Evolutionary conservation across 1,284 basidiomycete genomes (phyloP), one percentile per base, ranked within the genome.

Genomic region (Boletus semigastroideus): DNA sequence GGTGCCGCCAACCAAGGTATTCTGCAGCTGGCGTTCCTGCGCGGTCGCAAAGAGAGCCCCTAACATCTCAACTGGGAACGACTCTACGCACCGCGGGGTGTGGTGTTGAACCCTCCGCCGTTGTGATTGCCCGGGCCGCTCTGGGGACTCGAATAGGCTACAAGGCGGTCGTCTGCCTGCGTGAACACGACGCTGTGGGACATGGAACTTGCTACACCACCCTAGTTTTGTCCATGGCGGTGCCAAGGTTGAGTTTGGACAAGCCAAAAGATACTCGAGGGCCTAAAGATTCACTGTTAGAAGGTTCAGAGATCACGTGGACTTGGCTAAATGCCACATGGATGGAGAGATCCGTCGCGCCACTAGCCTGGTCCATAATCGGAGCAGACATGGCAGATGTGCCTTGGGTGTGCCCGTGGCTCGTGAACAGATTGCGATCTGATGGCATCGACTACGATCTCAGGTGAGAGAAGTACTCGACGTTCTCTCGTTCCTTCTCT

Each of bases 1-100:
- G 82, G 79, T 27, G 76, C 74, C 38, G 82, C 81, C 80, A 88
- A 87, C 14, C 87, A 45, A 95, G 74, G 63, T 93, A 97, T 64
- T 95, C 93, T 9, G 87, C 83, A 0, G 95, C 95, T 1, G 92
- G 89, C 2, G 93, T 96, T 11, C 92, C 92, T 2, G 85, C 81
- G 12, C 92, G 86, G 66, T 95, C 94, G 57, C 89, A 81, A 38
- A 90, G 74, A 38, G 90, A 87, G 7, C 84, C 82, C 37, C 81
- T 75, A 39, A 89, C 71, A n/a, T n/a, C n/a, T n/a, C n/a, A n/a
- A n/a, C 61, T 89, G 88, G 0, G 87, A 92, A 39, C 82, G 84
- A 70, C 85, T 90, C 49, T 82, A 82, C 58, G 82, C 79, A 1
- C 86, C 88, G 34, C 87, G 83, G 22, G 89, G 87, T 7, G 80